Percentiles rank a stretch among this genome's conserved stretches.
Conservation (phyloP, 2,329 filamentous ascomycete species). For the Fusarium pseudoanthophilum region DNA sequence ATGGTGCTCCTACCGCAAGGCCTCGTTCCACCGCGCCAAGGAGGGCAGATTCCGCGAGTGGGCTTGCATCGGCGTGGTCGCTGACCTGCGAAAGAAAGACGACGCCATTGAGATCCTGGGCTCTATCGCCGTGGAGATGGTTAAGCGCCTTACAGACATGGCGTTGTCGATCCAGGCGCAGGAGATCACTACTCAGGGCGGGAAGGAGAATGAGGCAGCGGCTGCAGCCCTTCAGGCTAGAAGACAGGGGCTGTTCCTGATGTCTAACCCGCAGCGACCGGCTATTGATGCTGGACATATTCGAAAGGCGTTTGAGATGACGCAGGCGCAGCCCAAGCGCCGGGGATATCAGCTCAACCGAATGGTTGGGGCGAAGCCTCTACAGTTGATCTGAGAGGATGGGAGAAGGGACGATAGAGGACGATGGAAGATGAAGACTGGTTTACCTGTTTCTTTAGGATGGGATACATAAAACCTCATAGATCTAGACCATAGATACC, state of each 20-base stretch:
- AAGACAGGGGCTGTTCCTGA: slow-evolving; percentile 7
- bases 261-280: not conserved
- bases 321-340: slow-evolving; percentile 5
- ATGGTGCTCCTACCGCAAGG: slow-evolving; percentile 96
- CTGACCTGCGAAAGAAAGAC: slow-evolving; percentile 93
- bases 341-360: not conserved
- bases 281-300: slow-evolving; percentile 7
- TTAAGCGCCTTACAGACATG: slow-evolving; percentile 93
- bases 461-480: fast-evolving
- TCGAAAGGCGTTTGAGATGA: slow-evolving; percentile 10
- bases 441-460: not conserved
- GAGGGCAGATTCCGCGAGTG: slow-evolving; percentile 96
- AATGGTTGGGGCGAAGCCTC: not conserved
- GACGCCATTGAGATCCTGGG: slow-evolving; percentile 97
- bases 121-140: slow-evolving; percentile 97
- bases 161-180: slow-evolving; percentile 86
- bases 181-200: not conserved
- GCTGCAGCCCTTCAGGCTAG: not conserved
- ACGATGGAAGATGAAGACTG: not conserved
- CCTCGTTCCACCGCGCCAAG: slow-evolving; percentile 97
- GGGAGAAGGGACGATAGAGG: not conserved
- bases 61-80: slow-evolving; percentile 94
- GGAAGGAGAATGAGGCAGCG: not conserved
- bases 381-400: slow-evolving; percentile 7
- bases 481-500: not conserved